Percentiles rank a stretch among this genome's conserved stretches.
Evolutionary conservation across 306 rosid genomes (phyloP).

Genomic region (Trichosanthes cucumerina): DNA sequence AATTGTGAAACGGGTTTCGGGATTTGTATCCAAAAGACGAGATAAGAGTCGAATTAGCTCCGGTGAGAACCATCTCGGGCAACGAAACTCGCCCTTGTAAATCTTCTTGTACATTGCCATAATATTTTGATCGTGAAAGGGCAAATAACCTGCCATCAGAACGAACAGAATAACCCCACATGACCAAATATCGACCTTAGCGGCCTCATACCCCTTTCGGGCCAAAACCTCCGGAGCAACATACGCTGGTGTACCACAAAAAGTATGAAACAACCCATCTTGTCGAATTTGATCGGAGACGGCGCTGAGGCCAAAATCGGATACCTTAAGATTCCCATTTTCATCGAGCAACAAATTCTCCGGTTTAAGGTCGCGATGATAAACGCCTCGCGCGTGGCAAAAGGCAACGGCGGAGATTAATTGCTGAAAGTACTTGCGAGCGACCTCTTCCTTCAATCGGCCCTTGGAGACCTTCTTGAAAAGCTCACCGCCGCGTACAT

Average conservation of each 20-base stretch:
- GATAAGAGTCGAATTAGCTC: slow-evolving; percentile 39
- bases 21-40: slow-evolving; percentile 59
- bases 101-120: slow-evolving; percentile 93
- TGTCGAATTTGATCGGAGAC: slow-evolving; percentile 85
- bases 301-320: slow-evolving; percentile 80
- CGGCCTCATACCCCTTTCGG: slow-evolving; percentile 77
- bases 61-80: slow-evolving; percentile 83
- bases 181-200: slow-evolving; percentile 85
- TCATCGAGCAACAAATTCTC: slow-evolving; percentile 72
- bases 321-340: slow-evolving; percentile 67
- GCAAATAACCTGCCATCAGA: slow-evolving; percentile 84
- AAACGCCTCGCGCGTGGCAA: slow-evolving; percentile 89
- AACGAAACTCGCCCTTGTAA: slow-evolving; percentile 68
- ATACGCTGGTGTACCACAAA: slow-evolving; percentile 93
- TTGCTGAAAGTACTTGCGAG: slow-evolving; percentile 73
- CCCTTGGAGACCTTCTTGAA: slow-evolving; percentile 94
- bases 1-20: slow-evolving; percentile 52
- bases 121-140: slow-evolving; percentile 80
- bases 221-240: slow-evolving; percentile 90
- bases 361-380: slow-evolving; percentile 78
- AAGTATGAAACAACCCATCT: slow-evolving; percentile 85
- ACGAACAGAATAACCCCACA: slow-evolving; percentile 83
- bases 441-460: slow-evolving; percentile 65
- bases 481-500: slow-evolving; percentile 86
- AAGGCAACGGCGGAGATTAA: slow-evolving; percentile 75